These are phyloP conservation scores for Coemansia sp. DNA, from an alignment of 192 early-diverging fungal species.

Conservation along the genomic window DNA sequence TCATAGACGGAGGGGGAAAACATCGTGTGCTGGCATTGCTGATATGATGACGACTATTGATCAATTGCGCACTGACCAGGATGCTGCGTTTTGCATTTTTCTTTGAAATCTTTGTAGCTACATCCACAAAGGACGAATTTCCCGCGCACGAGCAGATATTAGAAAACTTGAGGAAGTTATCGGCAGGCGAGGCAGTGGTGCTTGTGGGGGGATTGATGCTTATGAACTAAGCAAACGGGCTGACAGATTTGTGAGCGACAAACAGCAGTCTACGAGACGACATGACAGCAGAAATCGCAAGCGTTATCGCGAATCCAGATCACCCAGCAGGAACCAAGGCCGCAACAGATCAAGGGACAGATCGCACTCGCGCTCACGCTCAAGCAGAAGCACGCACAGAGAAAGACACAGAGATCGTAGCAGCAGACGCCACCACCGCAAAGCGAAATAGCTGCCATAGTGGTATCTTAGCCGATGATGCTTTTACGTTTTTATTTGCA, in stretches of 20 bases:
- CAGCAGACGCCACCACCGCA: background rate
- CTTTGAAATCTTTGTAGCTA: constrained; percentile 4
- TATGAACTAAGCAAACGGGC: background rate
- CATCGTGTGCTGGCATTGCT: background rate
- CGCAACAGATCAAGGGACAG: background rate
- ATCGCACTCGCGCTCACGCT: background rate
- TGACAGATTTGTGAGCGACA: background rate
- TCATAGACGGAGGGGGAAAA: background rate
- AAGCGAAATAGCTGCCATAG: background rate
- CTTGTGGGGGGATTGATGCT: background rate
- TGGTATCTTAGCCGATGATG: no score
- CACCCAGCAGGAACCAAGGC: background rate
- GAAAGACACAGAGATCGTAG: constrained; percentile 1
- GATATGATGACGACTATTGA: no score
- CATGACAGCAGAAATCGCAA: background rate
- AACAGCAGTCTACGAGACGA: background rate
- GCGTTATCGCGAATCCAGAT: background rate
- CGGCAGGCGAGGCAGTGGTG: background rate
- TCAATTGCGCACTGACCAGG: no score
- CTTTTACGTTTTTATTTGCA: background rate
- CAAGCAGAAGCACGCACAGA: background rate
- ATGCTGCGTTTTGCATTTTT: background rate
- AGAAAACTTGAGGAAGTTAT: background rate
- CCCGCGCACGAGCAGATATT: constrained; percentile 11
- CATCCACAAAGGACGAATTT: constrained; percentile 4